These are phyloP conservation scores for Bruguiera sexangula DNA, from an alignment of 345 rosid species.

Conservation along the genomic window DNA sequence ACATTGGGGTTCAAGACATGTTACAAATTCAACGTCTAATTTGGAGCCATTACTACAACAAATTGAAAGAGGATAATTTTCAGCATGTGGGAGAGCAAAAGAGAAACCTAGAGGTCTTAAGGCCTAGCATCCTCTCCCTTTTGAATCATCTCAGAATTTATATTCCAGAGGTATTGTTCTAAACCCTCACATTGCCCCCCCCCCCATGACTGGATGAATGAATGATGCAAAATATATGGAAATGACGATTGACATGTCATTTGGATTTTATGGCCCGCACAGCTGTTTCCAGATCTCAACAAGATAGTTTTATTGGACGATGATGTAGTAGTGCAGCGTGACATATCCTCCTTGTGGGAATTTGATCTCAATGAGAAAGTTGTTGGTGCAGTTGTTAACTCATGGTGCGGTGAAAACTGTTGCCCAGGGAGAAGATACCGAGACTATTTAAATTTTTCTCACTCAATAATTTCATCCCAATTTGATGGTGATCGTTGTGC, in stretches of 20 bases:
- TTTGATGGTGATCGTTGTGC: slow-evolving; percentile 54
- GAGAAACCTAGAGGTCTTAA: slow-evolving; percentile 50
- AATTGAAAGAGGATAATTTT: slow-evolving; percentile 49
- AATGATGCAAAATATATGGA: slow-evolving; percentile 14
- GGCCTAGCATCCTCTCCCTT: slow-evolving; percentile 63
- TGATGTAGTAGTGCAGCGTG: slow-evolving; percentile 83
- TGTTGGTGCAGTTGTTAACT: slow-evolving; percentile 70
- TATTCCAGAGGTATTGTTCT: slow-evolving; percentile 60
- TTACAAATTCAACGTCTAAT: slow-evolving; percentile 62
- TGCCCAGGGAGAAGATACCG: slow-evolving; percentile 72
- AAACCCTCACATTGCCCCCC: background rate
- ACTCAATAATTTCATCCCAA: slow-evolving; percentile 57
- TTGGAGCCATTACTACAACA: slow-evolving; percentile 54
- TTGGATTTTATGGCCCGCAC: slow-evolving; percentile 39
- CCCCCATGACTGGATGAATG: slow-evolving; percentile 13
- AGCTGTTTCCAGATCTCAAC: slow-evolving; percentile 91
- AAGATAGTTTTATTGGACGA: slow-evolving; percentile 90
- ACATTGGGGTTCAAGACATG: slow-evolving; percentile 66
- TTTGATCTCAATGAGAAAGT: slow-evolving; percentile 68
- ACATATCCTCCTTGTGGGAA: slow-evolving; percentile 79
- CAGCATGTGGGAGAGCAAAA: slow-evolving; percentile 39
- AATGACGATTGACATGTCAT: slow-evolving; percentile 27
- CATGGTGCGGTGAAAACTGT: slow-evolving; percentile 73
- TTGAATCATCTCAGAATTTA: slow-evolving; percentile 83
- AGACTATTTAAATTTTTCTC: slow-evolving; percentile 87